Base-by-base conservation (phyloP, 1,284 basidiomycete genomes). In the Apiotrichum veenhuisii region DNA sequence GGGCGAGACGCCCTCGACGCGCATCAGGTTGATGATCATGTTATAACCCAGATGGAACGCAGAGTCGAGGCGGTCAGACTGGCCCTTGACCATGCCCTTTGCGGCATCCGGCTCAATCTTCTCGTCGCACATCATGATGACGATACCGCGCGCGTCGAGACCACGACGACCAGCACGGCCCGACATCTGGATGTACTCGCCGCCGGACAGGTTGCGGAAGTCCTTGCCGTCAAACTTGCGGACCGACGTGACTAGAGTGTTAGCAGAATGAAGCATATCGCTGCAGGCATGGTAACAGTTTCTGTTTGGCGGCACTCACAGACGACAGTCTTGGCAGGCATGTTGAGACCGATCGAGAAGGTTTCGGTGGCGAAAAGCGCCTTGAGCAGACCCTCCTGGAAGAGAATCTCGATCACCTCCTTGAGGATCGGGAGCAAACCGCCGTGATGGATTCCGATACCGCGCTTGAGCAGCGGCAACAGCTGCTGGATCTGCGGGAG, bases 121-220 rank as follows among this genome's bases (percentile, higher is more conserved):
- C 79, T 97, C 93, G 77, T 98, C 95, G 73, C 89, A 91, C 96
- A 99, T 98, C 92, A 99, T 92, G 71, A 99, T 98, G 62, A 99
- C 96, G 55, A 99, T 93, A 62, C 96, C 96, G n/a, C 96, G 86
- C 64, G 98, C 95, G 74, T 99, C 96, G 56, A 98, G 80, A 45
- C 96, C 96, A 79, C 96, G 87, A 72, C 96, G 87, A 67, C 96
- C 96, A 5, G 96, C 96, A 64, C 96, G 89, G 55, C 96, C 96
- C 1, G 93, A 95, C 96, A 99, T 99, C 73, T 98, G 94, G 67
- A 96, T 94, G 76, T 97, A 97, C 80, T 97, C 94, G 55, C 76
- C 76, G 51, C 79, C 79, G 43, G 80, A 89, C 43, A 99, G 80
- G 71, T 93, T 91, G 37, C 96, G 83, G 79, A 97, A 96, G 68